phyloP scores from a whole-genome alignment of 2,329 filamentous ascomycete species.

The Endothia cerciana region DNA sequence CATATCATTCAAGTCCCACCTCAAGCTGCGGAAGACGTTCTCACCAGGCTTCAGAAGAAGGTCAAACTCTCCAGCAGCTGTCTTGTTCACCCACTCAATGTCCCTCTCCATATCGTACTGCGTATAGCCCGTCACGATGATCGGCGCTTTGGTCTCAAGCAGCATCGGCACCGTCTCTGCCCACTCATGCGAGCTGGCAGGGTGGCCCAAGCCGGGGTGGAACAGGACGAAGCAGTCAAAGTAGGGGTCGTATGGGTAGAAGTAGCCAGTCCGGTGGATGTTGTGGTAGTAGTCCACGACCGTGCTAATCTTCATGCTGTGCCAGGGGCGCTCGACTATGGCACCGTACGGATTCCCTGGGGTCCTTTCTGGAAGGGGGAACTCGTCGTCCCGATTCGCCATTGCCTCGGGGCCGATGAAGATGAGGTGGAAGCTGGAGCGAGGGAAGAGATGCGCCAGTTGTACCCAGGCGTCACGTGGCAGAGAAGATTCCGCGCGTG shows the following conservation, averaged over 20 bases:
- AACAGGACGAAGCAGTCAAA: slow-evolving; percentile 98
- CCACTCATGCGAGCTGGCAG: slow-evolving; percentile 93
- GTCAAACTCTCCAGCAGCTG: slow-evolving; percentile 88
- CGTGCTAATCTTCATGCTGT: slow-evolving; percentile 93
- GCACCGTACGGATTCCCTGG: slow-evolving; percentile 88
- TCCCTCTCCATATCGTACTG: slow-evolving; percentile 94
- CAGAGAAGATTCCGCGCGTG: slow-evolving; percentile 94
- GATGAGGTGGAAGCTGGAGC: slow-evolving; percentile 84
- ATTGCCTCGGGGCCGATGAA: slow-evolving; percentile 97
- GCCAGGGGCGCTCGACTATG: slow-evolving; percentile 86
- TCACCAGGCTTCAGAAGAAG: slow-evolving; percentile 89
- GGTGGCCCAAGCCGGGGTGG: slow-evolving; percentile 94
- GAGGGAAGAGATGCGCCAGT: slow-evolving; percentile 92
- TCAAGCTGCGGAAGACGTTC: slow-evolving; percentile 88
- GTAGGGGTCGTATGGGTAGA: slow-evolving; percentile 95
- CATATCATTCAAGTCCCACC: slow-evolving; percentile 96
- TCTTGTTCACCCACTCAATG: slow-evolving; percentile 85
- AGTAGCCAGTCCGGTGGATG: slow-evolving; percentile 86
- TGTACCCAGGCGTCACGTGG: slow-evolving; percentile 94
- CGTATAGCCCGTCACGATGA: slow-evolving; percentile 94
- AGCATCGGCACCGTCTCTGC: slow-evolving; percentile 85
- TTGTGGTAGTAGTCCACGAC: slow-evolving; percentile 99
- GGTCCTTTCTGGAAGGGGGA: slow-evolving; percentile 85
- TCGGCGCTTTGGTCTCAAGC: slow-evolving; percentile 92
- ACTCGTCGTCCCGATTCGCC: slow-evolving; percentile 90